Evolutionary conservation across 148 eudicot genomes (phyloP).

Genomic region (Rhododendron henanense): DNA sequence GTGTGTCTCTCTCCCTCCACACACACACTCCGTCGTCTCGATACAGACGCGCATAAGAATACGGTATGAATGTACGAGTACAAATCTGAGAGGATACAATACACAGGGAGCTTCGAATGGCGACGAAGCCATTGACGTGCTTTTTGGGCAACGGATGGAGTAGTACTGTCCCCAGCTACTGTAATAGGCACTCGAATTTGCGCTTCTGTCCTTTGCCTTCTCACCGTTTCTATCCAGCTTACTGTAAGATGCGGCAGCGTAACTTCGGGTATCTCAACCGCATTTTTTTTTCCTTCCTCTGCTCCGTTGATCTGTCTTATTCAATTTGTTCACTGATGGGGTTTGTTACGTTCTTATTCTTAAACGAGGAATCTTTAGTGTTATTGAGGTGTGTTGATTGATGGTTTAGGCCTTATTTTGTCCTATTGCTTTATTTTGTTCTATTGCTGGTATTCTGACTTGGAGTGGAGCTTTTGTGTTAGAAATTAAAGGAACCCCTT

Average conservation of each 20-base stretch:
- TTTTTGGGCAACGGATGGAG: slow-evolving; percentile 3
- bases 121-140: slow-evolving; percentile 6
- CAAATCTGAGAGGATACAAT: not conserved
- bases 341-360: not conserved
- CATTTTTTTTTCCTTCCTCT: not conserved
- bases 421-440: not conserved
- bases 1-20: not conserved
- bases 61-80: not conserved
- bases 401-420: not conserved
- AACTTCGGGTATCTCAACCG: not conserved
- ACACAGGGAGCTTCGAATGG: slow-evolving; percentile 1
- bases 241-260: slow-evolving; percentile 7
- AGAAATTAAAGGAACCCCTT: too few relatives aligned
- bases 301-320: not conserved
- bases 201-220: slow-evolving; percentile 1
- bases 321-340: not conserved
- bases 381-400: not conserved
- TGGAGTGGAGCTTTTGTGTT: too few relatives aligned
- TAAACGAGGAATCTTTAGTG: not conserved
- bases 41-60: not conserved
- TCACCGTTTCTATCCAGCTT: not conserved
- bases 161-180: not conserved
- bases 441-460: not conserved
- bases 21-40: not conserved
- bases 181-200: not conserved